Evolutionary conservation across 2,329 filamentous ascomycete genomes (phyloP).

Genomic region (Fusarium sublunatum): DNA sequence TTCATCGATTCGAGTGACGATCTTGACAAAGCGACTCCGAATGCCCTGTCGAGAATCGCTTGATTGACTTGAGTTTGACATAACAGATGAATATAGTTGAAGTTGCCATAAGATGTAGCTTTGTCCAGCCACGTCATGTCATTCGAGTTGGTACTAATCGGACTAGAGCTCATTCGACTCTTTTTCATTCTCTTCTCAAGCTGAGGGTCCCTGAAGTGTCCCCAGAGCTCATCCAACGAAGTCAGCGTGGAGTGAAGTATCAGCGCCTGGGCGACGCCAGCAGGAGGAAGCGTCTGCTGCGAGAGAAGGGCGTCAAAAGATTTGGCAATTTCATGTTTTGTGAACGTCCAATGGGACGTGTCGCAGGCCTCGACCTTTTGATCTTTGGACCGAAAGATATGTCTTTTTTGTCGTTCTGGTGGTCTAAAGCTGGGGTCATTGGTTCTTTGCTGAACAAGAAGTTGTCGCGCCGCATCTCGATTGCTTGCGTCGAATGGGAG

Average conservation of each 20-base stretch:
- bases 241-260: background rate
- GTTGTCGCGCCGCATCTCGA: constrained; percentile 1
- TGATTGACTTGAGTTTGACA: constrained; percentile 17
- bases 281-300: background rate
- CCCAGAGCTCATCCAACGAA: constrained; percentile 24
- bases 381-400: constrained; percentile 12
- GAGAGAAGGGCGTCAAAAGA: constrained; percentile 13
- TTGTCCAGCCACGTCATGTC: constrained; percentile 18
- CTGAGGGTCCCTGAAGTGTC: constrained; percentile 7
- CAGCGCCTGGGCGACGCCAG: constrained; percentile 23
- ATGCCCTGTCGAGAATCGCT: constrained; percentile 1
- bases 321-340: constrained; percentile 22
- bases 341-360: constrained; percentile 18
- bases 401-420: constrained; percentile 11
- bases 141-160: background rate
- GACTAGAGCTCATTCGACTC: background rate
- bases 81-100: constrained; percentile 21
- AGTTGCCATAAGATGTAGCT: background rate
- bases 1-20: background rate
- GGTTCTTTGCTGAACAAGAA: constrained; percentile 15
- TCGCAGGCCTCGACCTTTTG: constrained; percentile 9
- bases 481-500: background rate
- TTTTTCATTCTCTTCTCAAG: constrained; percentile 32
- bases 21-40: constrained; percentile 16
- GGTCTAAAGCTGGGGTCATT: background rate